Base-by-base conservation (phyloP, 106 monocot genomes). In the Amphibolis antarctica region DNA sequence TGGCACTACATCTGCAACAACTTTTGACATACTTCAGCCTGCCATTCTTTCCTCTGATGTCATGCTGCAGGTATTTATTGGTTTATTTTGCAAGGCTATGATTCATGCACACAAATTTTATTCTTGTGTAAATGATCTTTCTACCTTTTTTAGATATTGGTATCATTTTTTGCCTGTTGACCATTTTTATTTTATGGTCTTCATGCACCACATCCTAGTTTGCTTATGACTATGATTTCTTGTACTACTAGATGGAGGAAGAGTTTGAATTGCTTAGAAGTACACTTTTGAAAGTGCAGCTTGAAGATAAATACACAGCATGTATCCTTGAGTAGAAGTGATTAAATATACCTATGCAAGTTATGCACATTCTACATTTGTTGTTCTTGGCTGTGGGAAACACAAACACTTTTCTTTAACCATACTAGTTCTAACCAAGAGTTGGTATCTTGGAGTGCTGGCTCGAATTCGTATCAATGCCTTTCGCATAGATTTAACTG, bases 401-500 rank as follows among this genome's bases (percentile, higher is more conserved):
- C n/a, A n/a, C n/a, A n/a, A n/a, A n/a, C n/a, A n/a, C 9, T 53
- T 74, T 65, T 87, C 82, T 73, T 85, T 93, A 62, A 93, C 74
- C 51, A 53, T 12, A 53, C 17, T 67, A 96, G 89, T 86, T 77
- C 86, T 94, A 21, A 94, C 79, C 47, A 84, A 80, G 77, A 29
- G 82, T 19, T 94, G 94, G 94, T 94, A 86, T 61, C 47, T 78
- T 31, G 79, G 77, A 69, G 69, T 86, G 57, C 52, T 94, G 28
- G 89, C 94, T 60, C 74, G 89, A 23, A 84, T 94, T 70, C 83
- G 80, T 50, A 86, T 94, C 67, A 94, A 94, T 78, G 76, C 86
- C 25, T 94, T 94, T 44, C 83, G 89, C 10, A 62, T 94, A 66
- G 94, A 94, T 76, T 63, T 89, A 51, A 70, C 74, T 63, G 79